Evolutionary conservation across 2,329 filamentous ascomycete species (phyloP).

Genomic region (Scortechinia acanthostroma): DNA sequence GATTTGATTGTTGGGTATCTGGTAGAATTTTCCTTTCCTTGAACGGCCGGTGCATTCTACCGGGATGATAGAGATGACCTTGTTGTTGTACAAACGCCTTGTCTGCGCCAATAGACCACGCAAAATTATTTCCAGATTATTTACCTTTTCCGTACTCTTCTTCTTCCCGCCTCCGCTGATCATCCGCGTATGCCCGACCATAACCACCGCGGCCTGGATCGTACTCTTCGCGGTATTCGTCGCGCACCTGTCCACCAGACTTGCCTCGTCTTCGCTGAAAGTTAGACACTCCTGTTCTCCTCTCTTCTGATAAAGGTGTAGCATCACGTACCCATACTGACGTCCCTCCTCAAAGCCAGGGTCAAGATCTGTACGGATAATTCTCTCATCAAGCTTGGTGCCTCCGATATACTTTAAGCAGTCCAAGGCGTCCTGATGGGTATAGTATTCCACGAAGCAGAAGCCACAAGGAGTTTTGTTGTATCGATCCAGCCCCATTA

Average conservation of each 20-base stretch:
- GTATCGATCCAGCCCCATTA: conserved; percentile 96
- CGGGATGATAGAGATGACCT: conserved; percentile 6
- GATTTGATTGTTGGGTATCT: too few relatives aligned
- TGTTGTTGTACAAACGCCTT: conserved; percentile 11
- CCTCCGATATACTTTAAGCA: conserved; percentile 98
- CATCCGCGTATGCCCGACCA: conserved; percentile 65
- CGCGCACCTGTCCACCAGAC: conserved; percentile 90
- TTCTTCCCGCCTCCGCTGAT: conserved; percentile 48
- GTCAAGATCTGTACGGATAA: conserved; percentile 91
- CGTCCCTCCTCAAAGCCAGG: conserved; percentile 92
- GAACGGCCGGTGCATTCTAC: too few relatives aligned
- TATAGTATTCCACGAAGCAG: conserved; percentile 99
- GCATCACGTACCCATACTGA: conserved; percentile 62
- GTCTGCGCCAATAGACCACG: background rate
- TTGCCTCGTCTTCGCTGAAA: conserved; percentile 59
- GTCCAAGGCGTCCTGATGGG: conserved; percentile 90
- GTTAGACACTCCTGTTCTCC: conserved; percentile 9
- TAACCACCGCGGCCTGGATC: conserved; percentile 89
- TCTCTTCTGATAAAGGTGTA: conserved; percentile 20
- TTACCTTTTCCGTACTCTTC: conserved; percentile 50
- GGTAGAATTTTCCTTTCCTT: background rate
- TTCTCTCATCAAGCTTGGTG: conserved; percentile 93
- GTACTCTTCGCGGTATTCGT: conserved; percentile 95
- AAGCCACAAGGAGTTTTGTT: conserved; percentile 97
- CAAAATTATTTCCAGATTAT: conserved; percentile 19